Percentiles rank a stretch among this genome's conserved stretches.
Conservation (phyloP, 1,139 yeast genomes). For the Debaryomyces robertsiae region DNA sequence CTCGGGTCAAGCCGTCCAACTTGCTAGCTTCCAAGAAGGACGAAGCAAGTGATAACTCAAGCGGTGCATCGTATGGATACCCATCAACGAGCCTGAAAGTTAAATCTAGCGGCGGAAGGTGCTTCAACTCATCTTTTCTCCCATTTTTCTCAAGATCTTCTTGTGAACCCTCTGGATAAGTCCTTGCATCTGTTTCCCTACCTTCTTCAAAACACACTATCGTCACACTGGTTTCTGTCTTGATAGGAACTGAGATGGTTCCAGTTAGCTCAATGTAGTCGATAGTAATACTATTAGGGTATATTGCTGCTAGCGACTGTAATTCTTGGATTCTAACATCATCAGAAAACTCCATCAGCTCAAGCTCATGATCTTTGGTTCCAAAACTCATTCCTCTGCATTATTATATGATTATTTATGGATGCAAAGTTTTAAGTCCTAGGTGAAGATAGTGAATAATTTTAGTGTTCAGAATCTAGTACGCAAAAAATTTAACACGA, state of each 20-base stretch:
- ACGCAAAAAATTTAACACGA: slow-evolving; percentile 7
- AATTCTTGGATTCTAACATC: slow-evolving; percentile 43
- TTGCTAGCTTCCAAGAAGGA: slow-evolving; percentile 24
- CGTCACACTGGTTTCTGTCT: slow-evolving; percentile 21
- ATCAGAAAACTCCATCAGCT: slow-evolving; percentile 18
- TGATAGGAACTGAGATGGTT: slow-evolving; percentile 29
- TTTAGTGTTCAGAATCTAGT: too few species aligned
- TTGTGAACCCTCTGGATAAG: neutral
- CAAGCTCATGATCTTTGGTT: neutral
- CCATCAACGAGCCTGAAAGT: slow-evolving; percentile 29
- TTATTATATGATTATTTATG: too few species aligned
- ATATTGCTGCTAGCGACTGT: slow-evolving; percentile 50
- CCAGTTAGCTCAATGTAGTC: slow-evolving; percentile 24
- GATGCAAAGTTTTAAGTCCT: neutral
- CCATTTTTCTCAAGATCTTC: neutral
- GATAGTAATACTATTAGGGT: slow-evolving; percentile 43
- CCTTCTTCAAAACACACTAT: slow-evolving; percentile 10
- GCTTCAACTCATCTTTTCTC: slow-evolving; percentile 14
- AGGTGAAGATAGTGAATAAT: too few species aligned
- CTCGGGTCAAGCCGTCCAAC: slow-evolving; percentile 17
- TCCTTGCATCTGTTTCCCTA: slow-evolving; percentile 5
- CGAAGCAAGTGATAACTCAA: slow-evolving; percentile 24
- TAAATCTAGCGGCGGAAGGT: slow-evolving; percentile 36
- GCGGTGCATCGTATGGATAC: slow-evolving; percentile 34
- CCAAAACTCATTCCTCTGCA: neutral